Evolutionary conservation across 495 filamentous ascomycete species (phyloP), one percentile per base, ranked within the genome.

Genomic region (Bathelium albidoporum): DNA sequence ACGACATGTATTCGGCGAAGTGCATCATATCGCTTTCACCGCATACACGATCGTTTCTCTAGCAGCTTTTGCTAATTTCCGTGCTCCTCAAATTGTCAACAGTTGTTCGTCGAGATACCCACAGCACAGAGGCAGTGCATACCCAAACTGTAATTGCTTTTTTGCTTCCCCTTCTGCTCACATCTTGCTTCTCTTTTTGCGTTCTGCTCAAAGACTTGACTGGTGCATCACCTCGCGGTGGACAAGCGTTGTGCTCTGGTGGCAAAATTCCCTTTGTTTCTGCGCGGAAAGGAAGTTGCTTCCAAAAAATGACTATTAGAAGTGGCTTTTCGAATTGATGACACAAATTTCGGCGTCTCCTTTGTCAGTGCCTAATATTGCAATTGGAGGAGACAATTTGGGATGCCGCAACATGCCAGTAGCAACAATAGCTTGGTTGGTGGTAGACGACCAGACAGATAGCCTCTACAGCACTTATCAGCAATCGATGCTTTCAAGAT

Each of bases 181-280:
- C 5, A 16, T 55, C 22, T 28, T 2, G 2, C 29, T 55, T 29
- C 29, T 9, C 24, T 26, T 11, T 28, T 2, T 29, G 0, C 20
- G 7, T 26, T 11, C 9, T 29, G 2, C 29, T 11, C 3, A 29
- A 55, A 55, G 49, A 55, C 49, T 28, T 55, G 20, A 20, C 16
- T 26, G 2, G 11, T 55, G 49, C 20, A 55, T 55, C 49, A 55
- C 49, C 49, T 55, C 49, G 49, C 49, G 49, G 49, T 55, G 49
- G 29, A 55, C 24, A 10, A 29, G 49, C 24, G 49, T 29, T 55
- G 49, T 16, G 43, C 9, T n/a, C 20, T 20, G n/a, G 20, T 49
- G 43, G 11, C 20, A 10, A n/a, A 49, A 10, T 49, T 29, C 29
- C 2, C 2, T 26, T 55, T 55, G 20, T 9, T 49, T 12, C 20